These are phyloP conservation scores for Rhizopus sp. DNA, from an alignment of 371 early-diverging fungal genomes.

Conservation along the genomic window DNA sequence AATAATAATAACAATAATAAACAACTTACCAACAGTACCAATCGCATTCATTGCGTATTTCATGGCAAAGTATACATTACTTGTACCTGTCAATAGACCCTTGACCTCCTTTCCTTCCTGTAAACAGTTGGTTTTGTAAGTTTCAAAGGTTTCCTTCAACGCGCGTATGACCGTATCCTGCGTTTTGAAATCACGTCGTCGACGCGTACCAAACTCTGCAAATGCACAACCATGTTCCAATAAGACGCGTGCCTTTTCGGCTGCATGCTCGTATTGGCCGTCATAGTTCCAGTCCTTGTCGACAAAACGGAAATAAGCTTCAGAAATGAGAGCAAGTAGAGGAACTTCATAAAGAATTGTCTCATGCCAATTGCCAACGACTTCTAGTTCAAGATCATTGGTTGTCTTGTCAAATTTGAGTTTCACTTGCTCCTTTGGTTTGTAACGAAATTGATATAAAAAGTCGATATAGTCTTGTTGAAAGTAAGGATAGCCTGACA, in stretches of 20 bases:
- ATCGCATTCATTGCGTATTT: conserved; percentile 62
- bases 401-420: conserved; percentile 34
- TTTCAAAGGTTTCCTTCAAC: conserved; percentile 30
- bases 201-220: conserved; percentile 80
- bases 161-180: conserved; percentile 67
- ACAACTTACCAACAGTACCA: conserved; percentile 67
- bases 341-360: conserved; percentile 80
- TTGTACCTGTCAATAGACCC: conserved; percentile 66
- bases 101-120: conserved; percentile 11
- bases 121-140: conserved; percentile 21
- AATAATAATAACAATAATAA: background rate
- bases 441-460: conserved; percentile 57
- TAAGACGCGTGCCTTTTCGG: conserved; percentile 52
- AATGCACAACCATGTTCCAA: conserved; percentile 64
- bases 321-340: conserved; percentile 69
- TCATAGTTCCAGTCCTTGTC: conserved; percentile 74
- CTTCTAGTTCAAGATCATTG: conserved; percentile 47
- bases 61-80: conserved; percentile 74
- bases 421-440: conserved; percentile 60
- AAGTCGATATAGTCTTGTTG: conserved; percentile 60
- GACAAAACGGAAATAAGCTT: conserved; percentile 68
- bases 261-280: conserved; percentile 60
- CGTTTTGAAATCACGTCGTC: conserved; percentile 69
- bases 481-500: conserved; percentile 54
- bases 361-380: conserved; percentile 71